Evolutionary conservation across 129 eudicot species (phyloP), one percentile per base, ranked within the genome.

Genomic region (Flaveria trinervia): DNA sequence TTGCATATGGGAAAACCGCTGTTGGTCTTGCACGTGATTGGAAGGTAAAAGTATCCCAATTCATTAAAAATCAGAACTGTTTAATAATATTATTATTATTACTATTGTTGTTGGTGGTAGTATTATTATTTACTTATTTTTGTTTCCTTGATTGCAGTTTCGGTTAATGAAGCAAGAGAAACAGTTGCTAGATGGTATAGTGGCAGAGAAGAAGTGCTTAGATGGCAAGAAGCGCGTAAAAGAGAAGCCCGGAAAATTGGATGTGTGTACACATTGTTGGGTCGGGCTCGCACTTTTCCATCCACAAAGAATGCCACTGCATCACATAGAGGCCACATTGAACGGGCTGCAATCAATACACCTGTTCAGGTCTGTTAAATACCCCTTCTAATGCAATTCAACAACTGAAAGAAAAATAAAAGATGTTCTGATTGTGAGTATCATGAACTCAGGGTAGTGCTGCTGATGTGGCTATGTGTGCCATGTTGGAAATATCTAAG

Each of bases 381-480:
- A 46, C 22, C 41, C 30, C 60, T n/a, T 69, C 5, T n/a, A 66
- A 54, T 36, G 5, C 44, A 36, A 23, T 18, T 71, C 15, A 30
- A n/a, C n/a, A 41, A 1, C 69, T 23, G 14, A 10, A 70, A 56
- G 8, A 6, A 25, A 69, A 41, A 55, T 9, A 5, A 10, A 9
- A 9, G 20, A 5, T 44, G 18, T 15, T 43, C 33, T 43, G 44
- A 73, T 16, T 33, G 9, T 9, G 16, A 20, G 41, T 4, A 17
- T 50, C 25, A 30, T 62, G 25, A 50, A 54, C 61, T 76, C 89
- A 94, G 99, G 99, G 99, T 72, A 94, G 99, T 77, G 99, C 99
- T 69, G 99, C 99, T 66, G 99, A 94, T 82, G 99, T 94, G 36
- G 99, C 99, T 14, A 94, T 94, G 99, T 91, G 97, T 73, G 99